These are phyloP conservation scores for Microcyclospora pomicola DNA, from an alignment of 2,329 filamentous ascomycete species.

Conservation along the genomic window DNA sequence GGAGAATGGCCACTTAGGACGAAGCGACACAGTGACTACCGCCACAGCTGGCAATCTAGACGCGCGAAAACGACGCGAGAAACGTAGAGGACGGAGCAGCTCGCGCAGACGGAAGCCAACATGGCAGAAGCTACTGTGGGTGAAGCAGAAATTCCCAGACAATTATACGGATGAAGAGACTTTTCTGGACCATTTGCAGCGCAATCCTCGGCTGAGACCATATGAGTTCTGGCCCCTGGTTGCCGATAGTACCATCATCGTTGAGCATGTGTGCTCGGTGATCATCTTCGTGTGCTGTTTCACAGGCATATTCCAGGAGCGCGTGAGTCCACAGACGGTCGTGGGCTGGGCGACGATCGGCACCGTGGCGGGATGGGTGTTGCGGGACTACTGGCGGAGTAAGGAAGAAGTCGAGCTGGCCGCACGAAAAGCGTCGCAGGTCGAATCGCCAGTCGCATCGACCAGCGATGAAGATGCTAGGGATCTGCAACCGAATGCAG, in stretches of 20 bases:
- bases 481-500: background rate
- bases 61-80: slow-evolving; percentile 27
- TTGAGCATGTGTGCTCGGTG: slow-evolving; percentile 91
- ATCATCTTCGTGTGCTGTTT: slow-evolving; percentile 93
- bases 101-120: slow-evolving; percentile 56
- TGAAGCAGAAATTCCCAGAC: slow-evolving; percentile 95
- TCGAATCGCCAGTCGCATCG: slow-evolving; percentile 1
- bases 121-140: slow-evolving; percentile 97
- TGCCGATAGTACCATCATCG: slow-evolving; percentile 86
- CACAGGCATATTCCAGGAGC: slow-evolving; percentile 72
- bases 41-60: slow-evolving; percentile 8
- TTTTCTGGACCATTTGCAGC: slow-evolving; percentile 88
- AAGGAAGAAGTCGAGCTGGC: slow-evolving; percentile 43
- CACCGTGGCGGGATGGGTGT: slow-evolving; percentile 73
- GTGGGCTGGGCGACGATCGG: slow-evolving; percentile 72
- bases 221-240: slow-evolving; percentile 98
- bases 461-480: slow-evolving; percentile 3
- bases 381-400: slow-evolving; percentile 86
- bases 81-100: slow-evolving; percentile 44
- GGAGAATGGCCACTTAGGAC: slow-evolving; percentile 16
- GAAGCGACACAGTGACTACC: slow-evolving; percentile 18
- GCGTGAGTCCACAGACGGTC: slow-evolving; percentile 79
- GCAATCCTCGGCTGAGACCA: slow-evolving; percentile 81
- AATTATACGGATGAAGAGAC: slow-evolving; percentile 97
- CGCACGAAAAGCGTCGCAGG: slow-evolving; percentile 1